These are phyloP conservation scores for Oxyria digyna DNA, from an alignment of 148 eudicot species.

Conservation along the genomic window DNA sequence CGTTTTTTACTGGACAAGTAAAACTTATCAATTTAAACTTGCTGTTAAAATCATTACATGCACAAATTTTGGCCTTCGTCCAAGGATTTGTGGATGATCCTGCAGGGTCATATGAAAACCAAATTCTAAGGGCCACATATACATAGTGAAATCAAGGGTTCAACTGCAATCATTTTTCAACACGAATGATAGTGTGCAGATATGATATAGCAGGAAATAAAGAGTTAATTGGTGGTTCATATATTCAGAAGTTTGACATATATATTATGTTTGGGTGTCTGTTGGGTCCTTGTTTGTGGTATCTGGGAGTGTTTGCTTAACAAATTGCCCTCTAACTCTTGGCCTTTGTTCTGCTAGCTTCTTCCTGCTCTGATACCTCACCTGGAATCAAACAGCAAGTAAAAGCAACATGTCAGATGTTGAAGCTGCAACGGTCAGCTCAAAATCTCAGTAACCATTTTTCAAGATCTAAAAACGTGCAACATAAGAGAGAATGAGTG, in stretches of 20 bases:
- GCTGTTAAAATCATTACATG: too few relatives aligned
- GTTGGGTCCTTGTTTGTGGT: conserved; percentile 13
- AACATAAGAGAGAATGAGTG: background rate
- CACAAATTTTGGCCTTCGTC: too few relatives aligned
- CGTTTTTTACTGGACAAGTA: too few relatives aligned
- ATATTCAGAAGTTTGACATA: background rate
- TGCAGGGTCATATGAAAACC: background rate
- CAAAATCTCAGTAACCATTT: background rate
- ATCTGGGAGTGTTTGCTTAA: conserved; percentile 16
- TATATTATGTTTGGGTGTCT: background rate
- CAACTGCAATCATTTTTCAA: background rate
- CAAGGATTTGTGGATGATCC: background rate
- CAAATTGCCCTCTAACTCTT: conserved; percentile 28
- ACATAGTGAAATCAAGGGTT: background rate
- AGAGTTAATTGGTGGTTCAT: background rate
- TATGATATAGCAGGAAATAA: background rate
- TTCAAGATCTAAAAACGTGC: background rate
- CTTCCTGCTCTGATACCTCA: conserved; percentile 29
- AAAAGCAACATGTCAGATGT: too few relatives aligned
- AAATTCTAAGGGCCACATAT: background rate
- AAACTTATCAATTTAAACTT: too few relatives aligned
- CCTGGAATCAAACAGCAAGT: conserved; percentile 6
- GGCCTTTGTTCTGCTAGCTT: conserved; percentile 31
- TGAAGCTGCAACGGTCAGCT: background rate
- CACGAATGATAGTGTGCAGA: background rate